Base-by-base conservation (phyloP, 192 early-diverging fungal species). In the Phlyctochytrium arcticum region DNA sequence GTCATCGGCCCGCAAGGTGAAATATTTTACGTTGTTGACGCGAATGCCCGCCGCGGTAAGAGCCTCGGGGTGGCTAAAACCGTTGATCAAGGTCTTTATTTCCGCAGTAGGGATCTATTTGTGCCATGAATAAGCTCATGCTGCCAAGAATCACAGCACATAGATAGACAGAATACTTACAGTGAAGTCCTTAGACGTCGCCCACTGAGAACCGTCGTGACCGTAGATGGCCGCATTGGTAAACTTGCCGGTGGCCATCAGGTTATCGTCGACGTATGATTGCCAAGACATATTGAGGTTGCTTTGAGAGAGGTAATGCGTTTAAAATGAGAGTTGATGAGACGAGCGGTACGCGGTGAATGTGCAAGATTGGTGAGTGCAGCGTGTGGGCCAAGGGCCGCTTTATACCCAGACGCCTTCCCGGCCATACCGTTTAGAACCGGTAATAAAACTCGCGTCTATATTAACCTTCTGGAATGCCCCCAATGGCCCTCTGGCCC, bases 161-260 rank as follows among this genome's bases (percentile, higher is more conserved):
- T 42, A 9, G 32, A 46, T 26, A 35, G 23, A 56, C 19, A 6
- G 27, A 19, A 60, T 15, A 72, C 70, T 49, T 84, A 94, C 93
- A 21, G 44, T 26, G 84, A 96, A 92, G 32, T 75, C 78, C 31
- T 75, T 23, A 60, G 87, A 87, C 53, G 84, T 75, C 26, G 94
- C 94, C 95, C 95, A 98, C 46, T 82, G 58, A 24, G 79, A 73
- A 49, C 89, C 92, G 64, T 91, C 89, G 62, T 79, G 85, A 57
- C 94, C 93, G 74, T 84, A 81, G 71, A 98, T 96, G 53, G 87
- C 87, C 36, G 81, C 95, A 65, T 88, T 73, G 57, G 62, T 15
- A 35, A 66, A 47, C 73, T 88, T 87, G 27, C 83, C 80, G 47
- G 88, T 86, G 24, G 77, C 88, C 54, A 92, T 70, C 48, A 92